Evolutionary conservation across 2,329 filamentous ascomycete species (phyloP).

Genomic region (Arthroderma uncinatum): DNA sequence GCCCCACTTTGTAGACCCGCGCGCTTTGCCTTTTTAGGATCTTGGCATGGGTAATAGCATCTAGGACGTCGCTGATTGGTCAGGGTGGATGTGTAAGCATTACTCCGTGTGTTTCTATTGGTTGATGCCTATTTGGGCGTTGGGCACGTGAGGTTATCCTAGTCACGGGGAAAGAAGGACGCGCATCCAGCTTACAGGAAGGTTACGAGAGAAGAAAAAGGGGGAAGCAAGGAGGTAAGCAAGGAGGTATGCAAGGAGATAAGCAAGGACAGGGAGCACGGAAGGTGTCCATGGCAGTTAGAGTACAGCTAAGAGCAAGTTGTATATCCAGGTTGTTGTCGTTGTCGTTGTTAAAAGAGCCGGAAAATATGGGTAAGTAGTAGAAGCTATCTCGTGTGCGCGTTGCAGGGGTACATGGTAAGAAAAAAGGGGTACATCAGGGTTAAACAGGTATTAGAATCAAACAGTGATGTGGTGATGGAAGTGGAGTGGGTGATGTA

Average conservation of each 20-base stretch:
- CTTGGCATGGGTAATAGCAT: slow-evolving; percentile 1
- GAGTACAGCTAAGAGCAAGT: neutral
- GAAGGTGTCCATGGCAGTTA: neutral
- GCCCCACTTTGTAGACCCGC: neutral
- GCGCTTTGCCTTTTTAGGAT: slow-evolving; percentile 1
- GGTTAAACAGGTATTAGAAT: neutral
- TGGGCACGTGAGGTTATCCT: neutral
- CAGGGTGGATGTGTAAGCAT: neutral
- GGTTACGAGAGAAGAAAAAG: neutral
- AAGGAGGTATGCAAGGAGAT: neutral
- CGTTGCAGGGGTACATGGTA: neutral
- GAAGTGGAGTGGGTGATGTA: too few relatives aligned
- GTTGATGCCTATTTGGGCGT: neutral
- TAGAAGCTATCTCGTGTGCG: neutral
- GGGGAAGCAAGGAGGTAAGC: neutral
- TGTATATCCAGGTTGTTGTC: neutral
- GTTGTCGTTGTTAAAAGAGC: neutral
- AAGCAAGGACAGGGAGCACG: neutral
- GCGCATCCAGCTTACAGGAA: neutral
- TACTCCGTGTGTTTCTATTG: slow-evolving; percentile 2
- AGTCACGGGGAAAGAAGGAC: neutral
- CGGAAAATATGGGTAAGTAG: neutral
- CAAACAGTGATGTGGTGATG: neutral
- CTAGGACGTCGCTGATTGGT: slow-evolving; percentile 6
- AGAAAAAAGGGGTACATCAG: neutral